Conservation (phyloP, 441 rosid species). For the Geranium incanum region DNA sequence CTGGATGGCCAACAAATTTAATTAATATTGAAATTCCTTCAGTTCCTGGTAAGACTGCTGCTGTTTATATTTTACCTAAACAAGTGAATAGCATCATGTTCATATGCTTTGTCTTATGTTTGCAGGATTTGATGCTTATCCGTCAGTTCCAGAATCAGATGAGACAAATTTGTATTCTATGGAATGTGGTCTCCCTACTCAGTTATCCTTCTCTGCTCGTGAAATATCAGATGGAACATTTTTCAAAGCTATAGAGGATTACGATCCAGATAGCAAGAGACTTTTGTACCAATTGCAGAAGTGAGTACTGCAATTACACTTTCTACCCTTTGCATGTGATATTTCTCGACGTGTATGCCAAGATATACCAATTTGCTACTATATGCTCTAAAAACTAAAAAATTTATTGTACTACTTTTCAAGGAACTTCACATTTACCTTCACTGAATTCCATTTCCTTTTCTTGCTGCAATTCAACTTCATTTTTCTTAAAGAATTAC, state of each 20-base stretch:
- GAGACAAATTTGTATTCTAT: conserved; percentile 55
- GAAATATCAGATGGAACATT: conserved; percentile 94
- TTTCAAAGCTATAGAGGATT: conserved; percentile 85
- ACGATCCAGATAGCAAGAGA: conserved; percentile 90
- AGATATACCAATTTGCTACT: neutral
- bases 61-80: conserved; percentile 10
- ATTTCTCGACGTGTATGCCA: neutral
- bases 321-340: neutral
- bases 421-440: conserved; percentile 8
- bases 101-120: conserved; percentile 22
- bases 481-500: neutral
- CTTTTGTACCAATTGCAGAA: conserved; percentile 63
- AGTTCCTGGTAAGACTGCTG: conserved; percentile 43
- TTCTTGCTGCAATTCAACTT: too few species aligned
- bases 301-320: conserved; percentile 36
- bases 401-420: neutral
- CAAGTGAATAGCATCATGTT: conserved; percentile 14
- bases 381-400: neutral
- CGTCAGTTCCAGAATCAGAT: conserved; percentile 49
- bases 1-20: conserved; percentile 96
- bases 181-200: conserved; percentile 90
- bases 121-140: conserved; percentile 58
- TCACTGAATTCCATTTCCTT: conserved; percentile 2
- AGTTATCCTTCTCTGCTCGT: conserved; percentile 88
- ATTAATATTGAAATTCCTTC: conserved; percentile 92